These are phyloP conservation scores for Papiliotrema terrestris DNA, from an alignment of 1,284 basidiomycete species.

Conservation along the genomic window DNA sequence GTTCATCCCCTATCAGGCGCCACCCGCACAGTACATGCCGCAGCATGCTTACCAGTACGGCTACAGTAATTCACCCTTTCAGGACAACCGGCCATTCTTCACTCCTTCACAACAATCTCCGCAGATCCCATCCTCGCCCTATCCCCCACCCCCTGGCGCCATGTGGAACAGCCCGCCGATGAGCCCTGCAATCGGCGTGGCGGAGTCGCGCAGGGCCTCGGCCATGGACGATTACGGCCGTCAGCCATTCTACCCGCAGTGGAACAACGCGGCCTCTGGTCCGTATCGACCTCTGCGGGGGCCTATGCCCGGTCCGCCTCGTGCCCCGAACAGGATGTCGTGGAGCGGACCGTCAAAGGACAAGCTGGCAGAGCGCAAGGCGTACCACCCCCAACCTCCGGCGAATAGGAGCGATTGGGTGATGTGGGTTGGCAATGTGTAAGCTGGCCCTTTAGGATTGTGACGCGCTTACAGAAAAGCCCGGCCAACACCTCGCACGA, in stretches of 20 bases:
- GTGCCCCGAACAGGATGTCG: slow-evolving; percentile 6
- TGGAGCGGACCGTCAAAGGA: slow-evolving; percentile 18
- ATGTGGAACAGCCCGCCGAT: slow-evolving; percentile 23
- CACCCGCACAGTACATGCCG: neutral
- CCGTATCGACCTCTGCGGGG: neutral
- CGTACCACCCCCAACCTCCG: slow-evolving; percentile 50
- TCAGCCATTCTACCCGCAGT: neutral
- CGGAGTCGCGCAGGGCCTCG: slow-evolving; percentile 1
- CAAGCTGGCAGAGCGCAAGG: slow-evolving; percentile 20
- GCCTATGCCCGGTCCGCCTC: neutral
- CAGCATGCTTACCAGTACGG: neutral
- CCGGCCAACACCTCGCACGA: slow-evolving; percentile 73
- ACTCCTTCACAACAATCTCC: neutral
- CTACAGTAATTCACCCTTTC: neutral
- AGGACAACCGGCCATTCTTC: neutral
- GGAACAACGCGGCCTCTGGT: no score
- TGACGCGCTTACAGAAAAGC: slow-evolving; percentile 17
- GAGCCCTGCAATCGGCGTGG: slow-evolving; percentile 13
- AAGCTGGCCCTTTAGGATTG: slow-evolving; percentile 17
- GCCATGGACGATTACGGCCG: slow-evolving; percentile 9
- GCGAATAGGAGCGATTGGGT: slow-evolving; percentile 82
- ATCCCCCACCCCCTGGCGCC: neutral
- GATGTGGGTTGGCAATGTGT: slow-evolving; percentile 68
- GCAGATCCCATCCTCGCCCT: neutral
- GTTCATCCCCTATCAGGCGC: slow-evolving; percentile 1